Evolutionary conservation across 2,329 filamentous ascomycete species (phyloP), one percentile per base, ranked within the genome.

Genomic region (Harringtonia aguacate): DNA sequence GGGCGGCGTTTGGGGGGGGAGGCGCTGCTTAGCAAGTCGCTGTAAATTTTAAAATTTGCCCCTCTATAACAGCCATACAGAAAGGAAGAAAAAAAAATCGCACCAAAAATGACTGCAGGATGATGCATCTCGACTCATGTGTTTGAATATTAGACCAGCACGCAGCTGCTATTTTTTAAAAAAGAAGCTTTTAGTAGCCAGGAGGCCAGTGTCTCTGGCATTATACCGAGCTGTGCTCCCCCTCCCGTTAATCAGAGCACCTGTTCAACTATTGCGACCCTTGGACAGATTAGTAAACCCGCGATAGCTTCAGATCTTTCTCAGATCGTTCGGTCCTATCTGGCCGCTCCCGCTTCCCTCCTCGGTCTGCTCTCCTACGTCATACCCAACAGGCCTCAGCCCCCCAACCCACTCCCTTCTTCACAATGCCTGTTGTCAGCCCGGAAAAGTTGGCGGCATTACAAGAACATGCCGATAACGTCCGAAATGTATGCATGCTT

Each of bases 391-490:
- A 4, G 18, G 27, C 31, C 14, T 39, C 28, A 14, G 3, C 15
- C 13, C 8, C 17, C 21, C 6, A 21, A 8, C 24, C 21, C 10
- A 17, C 18, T 28, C 14, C 13, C 15, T 4, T 1, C 18, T 20
- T 34, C 38, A 40, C 17, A 14, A 98, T 98, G 92, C 90, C 92
- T 52, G 81, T 95, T 53, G 87, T 98, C 53, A 84, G 79, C 51
- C 80, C 89, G 51, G 86, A 95, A 54, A 89, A 94, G 72, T 78
- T 98, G 58, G 84, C 92, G 54, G 78, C 81, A 64, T 79, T 98
- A 55, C 92, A 98, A 71, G 79, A 80, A 61, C 84, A 89, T 61
- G 79, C 88, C 55, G 79, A 89, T 52, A 85, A 89, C 64, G 84
- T 98, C 60, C 79, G 92, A 70, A 98, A 98, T 75, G 88, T 94